phyloP scores from a whole-genome alignment of 2,329 filamentous ascomycete species.

The Rhynchosporium graminicola region DNA sequence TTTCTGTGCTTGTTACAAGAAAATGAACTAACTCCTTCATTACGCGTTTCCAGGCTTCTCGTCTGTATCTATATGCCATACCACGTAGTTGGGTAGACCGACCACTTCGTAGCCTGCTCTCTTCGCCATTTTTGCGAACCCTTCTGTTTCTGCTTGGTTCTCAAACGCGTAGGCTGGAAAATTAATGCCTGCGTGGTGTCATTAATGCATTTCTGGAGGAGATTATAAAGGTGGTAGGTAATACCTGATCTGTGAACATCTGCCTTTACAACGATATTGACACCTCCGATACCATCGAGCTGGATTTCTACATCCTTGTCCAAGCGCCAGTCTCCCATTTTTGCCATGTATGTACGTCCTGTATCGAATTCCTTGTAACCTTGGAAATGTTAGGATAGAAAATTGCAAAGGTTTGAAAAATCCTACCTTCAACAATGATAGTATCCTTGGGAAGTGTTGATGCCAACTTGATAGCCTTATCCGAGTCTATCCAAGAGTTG shows the following conservation, averaged over 20 bases:
- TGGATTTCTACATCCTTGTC: conserved; percentile 92
- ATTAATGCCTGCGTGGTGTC: conserved; percentile 73
- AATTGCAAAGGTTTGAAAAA: neutral
- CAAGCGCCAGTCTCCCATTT: conserved; percentile 87
- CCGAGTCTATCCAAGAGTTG: conserved; percentile 97
- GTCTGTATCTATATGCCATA: conserved; percentile 97
- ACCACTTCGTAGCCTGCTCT: conserved; percentile 89
- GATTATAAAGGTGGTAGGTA: conserved; percentile 33
- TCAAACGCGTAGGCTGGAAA: conserved; percentile 97
- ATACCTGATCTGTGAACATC: conserved; percentile 93
- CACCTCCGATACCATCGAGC: conserved; percentile 93
- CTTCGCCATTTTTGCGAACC: conserved; percentile 98
- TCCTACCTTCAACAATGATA: conserved; percentile 80
- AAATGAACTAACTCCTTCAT: conserved; percentile 18
- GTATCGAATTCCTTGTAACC: conserved; percentile 94
- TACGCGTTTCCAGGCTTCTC: conserved; percentile 81
- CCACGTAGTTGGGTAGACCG: conserved; percentile 94
- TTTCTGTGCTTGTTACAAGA: conserved; percentile 27
- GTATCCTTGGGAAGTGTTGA: conserved; percentile 73
- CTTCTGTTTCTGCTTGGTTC: conserved; percentile 98
- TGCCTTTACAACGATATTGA: conserved; percentile 96
- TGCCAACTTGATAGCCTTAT: conserved; percentile 77
- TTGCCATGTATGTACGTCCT: conserved; percentile 84
- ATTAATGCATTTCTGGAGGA: conserved; percentile 27
- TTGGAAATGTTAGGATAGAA: conserved; percentile 41